These are phyloP conservation scores for Metschnikowia drakensbergensis DNA, from an alignment of 805 yeast genomes.

Conservation along the genomic window DNA sequence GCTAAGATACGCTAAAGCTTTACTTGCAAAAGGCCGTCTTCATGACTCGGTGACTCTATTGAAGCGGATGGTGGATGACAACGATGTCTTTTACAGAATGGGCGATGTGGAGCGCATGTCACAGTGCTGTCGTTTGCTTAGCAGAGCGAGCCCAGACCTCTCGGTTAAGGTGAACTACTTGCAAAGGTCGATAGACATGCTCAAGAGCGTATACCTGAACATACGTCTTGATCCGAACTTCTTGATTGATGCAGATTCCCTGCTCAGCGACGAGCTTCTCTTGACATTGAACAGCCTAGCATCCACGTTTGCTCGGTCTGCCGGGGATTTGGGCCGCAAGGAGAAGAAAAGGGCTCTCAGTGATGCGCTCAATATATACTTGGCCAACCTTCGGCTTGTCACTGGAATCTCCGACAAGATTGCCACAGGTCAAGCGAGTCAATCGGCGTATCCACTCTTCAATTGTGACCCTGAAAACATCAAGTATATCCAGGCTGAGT, in stretches of 20 bases:
- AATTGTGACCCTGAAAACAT: constrained; percentile 30
- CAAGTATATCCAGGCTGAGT: constrained; percentile 27
- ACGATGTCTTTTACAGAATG: constrained; percentile 32
- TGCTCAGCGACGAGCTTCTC: constrained; percentile 37
- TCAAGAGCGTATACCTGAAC: constrained; percentile 26
- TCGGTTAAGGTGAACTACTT: constrained; percentile 25
- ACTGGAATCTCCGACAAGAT: constrained; percentile 19
- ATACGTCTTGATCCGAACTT: constrained; percentile 23
- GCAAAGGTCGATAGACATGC: constrained; percentile 31
- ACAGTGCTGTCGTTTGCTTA: constrained; percentile 36
- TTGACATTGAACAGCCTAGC: constrained; percentile 34
- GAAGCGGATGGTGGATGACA: constrained; percentile 30
- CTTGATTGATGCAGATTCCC: constrained; percentile 24
- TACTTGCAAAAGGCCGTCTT: constrained; percentile 39
- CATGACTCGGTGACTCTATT: constrained; percentile 29
- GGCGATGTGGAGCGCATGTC: constrained; percentile 42
- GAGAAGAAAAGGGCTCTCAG: constrained; percentile 17
- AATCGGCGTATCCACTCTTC: constrained; percentile 34
- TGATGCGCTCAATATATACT: constrained; percentile 33
- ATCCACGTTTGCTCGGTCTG: constrained; percentile 21
- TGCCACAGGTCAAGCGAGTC: constrained; percentile 18
- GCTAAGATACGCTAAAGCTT: constrained; percentile 37
- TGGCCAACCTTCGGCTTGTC: constrained; percentile 30
- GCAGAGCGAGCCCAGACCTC: constrained; percentile 22
- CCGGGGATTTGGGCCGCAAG: constrained; percentile 4